Base-by-base conservation (phyloP, 1,139 yeast genomes). In the Yamadazyma taylorii region DNA sequence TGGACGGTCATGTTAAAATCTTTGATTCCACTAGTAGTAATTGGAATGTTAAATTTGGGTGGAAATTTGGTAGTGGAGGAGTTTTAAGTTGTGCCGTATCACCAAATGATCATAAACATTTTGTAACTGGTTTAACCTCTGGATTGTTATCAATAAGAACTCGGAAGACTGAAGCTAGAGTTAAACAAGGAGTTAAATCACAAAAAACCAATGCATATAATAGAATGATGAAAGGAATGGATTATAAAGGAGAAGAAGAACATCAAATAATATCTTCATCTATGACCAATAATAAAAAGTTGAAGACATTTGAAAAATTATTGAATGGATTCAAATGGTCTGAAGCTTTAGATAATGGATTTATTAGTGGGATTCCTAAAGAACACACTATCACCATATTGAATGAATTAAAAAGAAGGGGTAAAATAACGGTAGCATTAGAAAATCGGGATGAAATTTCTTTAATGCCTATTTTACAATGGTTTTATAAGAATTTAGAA, bases 1-100 rank as follows among this genome's bases (percentile, higher is more conserved):
- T 92, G 42, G 98, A 92, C 61, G 98, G 98, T 13, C 98, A 92
- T 60, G 96, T 92, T 41, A 92, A 92, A 62, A 89, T 90, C 33
- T 87, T 92, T 59, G 97, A 90, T 61, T 79, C 87, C 24, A 66
- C 79, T 25, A 73, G 83, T 17, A 68, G 84, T 33, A 69, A 77
- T 44, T 92, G 95, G 90, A 85, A 85, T 43, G 96, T 90, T 46
- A 86, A 85, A 58, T 92, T 89, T 60, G 97, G 97, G 30, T 92
- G 97, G 97, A 92, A 90, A 61, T 90, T 85, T 55, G 96, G 96
- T 28, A 60, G 67, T 44, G 89, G 94, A 12, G 95, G 95, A 30
- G 96, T 92, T 0, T 69, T 92, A 49, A 74, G 89, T 51, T 82
- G 95, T 57, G 97, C 90, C 7, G 85, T 90, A 9, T 86, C 96